Evolutionary conservation across 768 basidiomycete species (phyloP).

Genomic region (Amanita polypyramis): DNA sequence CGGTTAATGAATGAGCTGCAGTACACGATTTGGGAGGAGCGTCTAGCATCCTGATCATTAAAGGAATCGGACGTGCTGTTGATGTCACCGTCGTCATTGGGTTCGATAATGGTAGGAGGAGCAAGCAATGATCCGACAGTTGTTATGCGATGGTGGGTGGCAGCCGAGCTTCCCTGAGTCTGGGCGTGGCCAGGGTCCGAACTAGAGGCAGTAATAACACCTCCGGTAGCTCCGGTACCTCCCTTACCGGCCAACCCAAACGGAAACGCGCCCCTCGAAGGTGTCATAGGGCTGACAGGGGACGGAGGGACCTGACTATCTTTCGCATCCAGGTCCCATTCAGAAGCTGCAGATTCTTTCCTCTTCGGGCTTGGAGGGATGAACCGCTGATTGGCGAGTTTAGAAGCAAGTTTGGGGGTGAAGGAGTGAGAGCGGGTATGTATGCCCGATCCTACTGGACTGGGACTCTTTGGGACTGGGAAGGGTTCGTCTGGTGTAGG

Average conservation of each 20-base stretch:
- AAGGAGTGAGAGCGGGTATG: slow-evolving; percentile 63
- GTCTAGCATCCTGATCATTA: slow-evolving; percentile 33
- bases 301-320: background rate
- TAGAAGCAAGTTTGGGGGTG: slow-evolving; percentile 61
- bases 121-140: slow-evolving; percentile 27
- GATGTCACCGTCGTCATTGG: slow-evolving; percentile 9
- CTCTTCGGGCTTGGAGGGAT: slow-evolving; percentile 46
- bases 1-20: slow-evolving; percentile 72
- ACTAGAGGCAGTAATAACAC: too few species aligned
- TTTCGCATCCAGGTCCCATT: slow-evolving; percentile 20
- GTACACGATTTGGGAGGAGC: slow-evolving; percentile 72
- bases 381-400: slow-evolving; percentile 46
- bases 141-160: slow-evolving; percentile 11
- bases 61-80: slow-evolving; percentile 12
- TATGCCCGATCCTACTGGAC: slow-evolving; percentile 20
- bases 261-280: slow-evolving; percentile 1
- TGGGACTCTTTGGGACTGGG: slow-evolving; percentile 11
- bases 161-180: too few species aligned
- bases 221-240: too few species aligned
- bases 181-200: too few species aligned
- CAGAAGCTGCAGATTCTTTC: slow-evolving; percentile 37
- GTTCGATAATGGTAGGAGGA: slow-evolving; percentile 40
- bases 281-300: background rate
- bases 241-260: background rate
- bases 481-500: slow-evolving; percentile 29